Evolutionary conservation across 2,329 filamentous ascomycete species (phyloP), one percentile per base, ranked within the genome.

Genomic region (Clonostachys solani): DNA sequence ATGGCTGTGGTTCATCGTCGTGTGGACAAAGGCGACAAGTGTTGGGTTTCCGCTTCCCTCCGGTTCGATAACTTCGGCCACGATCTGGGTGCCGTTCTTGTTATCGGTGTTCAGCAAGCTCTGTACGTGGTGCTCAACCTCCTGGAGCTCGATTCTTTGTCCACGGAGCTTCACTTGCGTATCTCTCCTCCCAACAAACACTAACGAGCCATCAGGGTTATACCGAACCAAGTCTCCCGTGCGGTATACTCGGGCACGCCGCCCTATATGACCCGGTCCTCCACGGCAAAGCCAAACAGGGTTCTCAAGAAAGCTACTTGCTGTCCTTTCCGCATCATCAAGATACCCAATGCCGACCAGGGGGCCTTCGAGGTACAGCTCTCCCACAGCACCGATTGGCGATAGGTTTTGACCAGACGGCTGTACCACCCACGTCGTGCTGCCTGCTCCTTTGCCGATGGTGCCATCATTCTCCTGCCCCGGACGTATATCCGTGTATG

Each of bases 1-100:
- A 29, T 29, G 23, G 23, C 9, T 10, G 10, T 42, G 16, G n/a
- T 23, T n/a, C 40, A 42, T 15, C 19, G 3, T 23, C 16, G 16
- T 3, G 13, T 17, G 6, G 67, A 86, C 88, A 60, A 92, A 95
- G 2, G 80, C 75, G 0, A 84, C 78, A 18, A 95, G 67, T 37
- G 19, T 19, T 19, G n/a, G 16, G 40, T 42, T 17, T 23, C 13
- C 8, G 12, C 40, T 42, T 9, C 18, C 19, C 13, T 16, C 35
- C 19, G 44, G 36, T 12, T n/a, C n/a, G 10, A 45, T 33, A 13
- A 45, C 13, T 29, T 45, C 44, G 5, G 44, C 44, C 16, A 40
- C 44, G 6, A 63, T 58, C 9, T 90, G 66, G 7, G 92, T 59
- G 9, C 23, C 23, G 23, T 10, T 29, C 9, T 29, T 29, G 9